These are phyloP conservation scores for Erodium moschatum DNA, from an alignment of 441 rosid species.

Conservation along the genomic window DNA sequence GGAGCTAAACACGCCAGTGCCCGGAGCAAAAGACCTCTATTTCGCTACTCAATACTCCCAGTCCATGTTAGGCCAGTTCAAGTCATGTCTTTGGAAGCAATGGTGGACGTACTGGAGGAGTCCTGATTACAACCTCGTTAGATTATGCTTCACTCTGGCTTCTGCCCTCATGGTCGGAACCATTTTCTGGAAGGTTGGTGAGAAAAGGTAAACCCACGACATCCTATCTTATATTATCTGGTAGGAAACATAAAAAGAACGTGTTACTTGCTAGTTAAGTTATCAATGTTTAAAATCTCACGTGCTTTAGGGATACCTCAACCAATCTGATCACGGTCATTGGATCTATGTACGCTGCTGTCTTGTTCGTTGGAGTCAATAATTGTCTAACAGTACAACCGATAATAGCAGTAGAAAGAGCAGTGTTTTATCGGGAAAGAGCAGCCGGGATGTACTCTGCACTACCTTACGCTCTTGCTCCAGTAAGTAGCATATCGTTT, in stretches of 20 bases:
- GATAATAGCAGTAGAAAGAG: constrained; percentile 63
- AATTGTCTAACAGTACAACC: constrained; percentile 82
- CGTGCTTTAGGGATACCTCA: neutral
- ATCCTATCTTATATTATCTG: constrained; percentile 1
- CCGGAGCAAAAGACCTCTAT: constrained; percentile 56
- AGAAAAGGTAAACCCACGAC: constrained; percentile 37
- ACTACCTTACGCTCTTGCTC: constrained; percentile 88
- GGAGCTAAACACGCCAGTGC: constrained; percentile 56
- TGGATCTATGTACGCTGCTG: constrained; percentile 78
- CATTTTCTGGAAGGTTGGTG: constrained; percentile 67
- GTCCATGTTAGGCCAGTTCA: constrained; percentile 64
- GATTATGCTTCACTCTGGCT: constrained; percentile 53
- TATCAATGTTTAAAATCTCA: constrained; percentile 16
- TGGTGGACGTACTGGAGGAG: constrained; percentile 96
- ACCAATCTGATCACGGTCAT: constrained; percentile 49
- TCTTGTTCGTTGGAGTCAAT: constrained; percentile 61
- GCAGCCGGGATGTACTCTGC: constrained; percentile 93
- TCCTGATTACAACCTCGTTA: constrained; percentile 79
- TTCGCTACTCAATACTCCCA: constrained; percentile 53
- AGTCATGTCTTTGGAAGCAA: constrained; percentile 82
- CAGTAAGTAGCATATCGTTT: constrained; percentile 30
- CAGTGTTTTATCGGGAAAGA: constrained; percentile 76
- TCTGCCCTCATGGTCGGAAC: constrained; percentile 66
- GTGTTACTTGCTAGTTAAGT: neutral
- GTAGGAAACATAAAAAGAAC: too few species aligned